Evolutionary conservation across 345 rosid species (phyloP), one percentile per base, ranked within the genome.

Genomic region (Stellera chamaejasme): DNA sequence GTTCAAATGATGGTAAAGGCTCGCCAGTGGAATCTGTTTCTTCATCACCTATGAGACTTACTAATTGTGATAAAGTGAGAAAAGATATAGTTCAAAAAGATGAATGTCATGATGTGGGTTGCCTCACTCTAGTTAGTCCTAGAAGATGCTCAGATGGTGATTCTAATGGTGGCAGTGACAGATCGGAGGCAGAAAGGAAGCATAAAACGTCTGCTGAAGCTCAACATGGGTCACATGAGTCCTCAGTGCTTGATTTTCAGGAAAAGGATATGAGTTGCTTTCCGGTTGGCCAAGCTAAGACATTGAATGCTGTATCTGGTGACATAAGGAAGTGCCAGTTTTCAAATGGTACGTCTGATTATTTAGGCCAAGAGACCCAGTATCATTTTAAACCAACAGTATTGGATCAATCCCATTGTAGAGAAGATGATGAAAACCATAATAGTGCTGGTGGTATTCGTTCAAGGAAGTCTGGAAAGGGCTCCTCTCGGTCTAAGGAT

Each of bases 1-100:
- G 77, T 70, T 72, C 78, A 64, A 82, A 66, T 14, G 91, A 83
- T 65, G 75, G 76, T 41, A 88, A 85, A 74, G 87, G 87, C 52
- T 88, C 96, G 13, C 94, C 94, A 10, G 96, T 88, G 45, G 91
- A 81, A 66, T 88, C 90, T 26, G 94, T 85, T 69, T 81, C 93
- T 62, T 88, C 96, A 55, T 85, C 90, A 32, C 96, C 96, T 55
- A 55, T 79, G 80, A 78, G 88, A 72, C 71, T 67, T 62, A 62
- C 72, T 52, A 75, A 75, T 66, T 72, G 59, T 2, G 80, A 72
- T 65, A 85, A 79, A 53, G 71, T 57, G 13, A 74, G 75, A 62
- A 76, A 64, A 68, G 79, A 63, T 50, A 50, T 52, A 32, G 59
- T 48, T 10, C 65, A 63, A 67, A 78, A 77, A 71, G 84, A 67